These are phyloP conservation scores for Colletotrichum euphorbiae DNA, from an alignment of 2,329 filamentous ascomycete genomes.

Conservation along the genomic window DNA sequence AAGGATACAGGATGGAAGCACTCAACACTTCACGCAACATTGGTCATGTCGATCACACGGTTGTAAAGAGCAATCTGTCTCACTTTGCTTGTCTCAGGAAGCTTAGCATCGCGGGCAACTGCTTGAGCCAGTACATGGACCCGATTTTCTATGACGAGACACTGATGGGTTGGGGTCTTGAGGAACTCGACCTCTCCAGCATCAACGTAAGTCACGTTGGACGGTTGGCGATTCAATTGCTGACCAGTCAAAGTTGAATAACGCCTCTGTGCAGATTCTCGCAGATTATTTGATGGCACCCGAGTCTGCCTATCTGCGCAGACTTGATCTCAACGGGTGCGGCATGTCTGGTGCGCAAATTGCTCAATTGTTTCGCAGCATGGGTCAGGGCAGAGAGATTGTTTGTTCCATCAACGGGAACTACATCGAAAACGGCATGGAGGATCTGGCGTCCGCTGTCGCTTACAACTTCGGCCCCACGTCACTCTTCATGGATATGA, in stretches of 20 bases:
- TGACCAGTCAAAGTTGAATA: slow-evolving; percentile 55
- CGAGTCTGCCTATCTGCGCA: slow-evolving; percentile 55
- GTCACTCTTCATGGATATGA: slow-evolving; percentile 66
- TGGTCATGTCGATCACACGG: slow-evolving; percentile 61
- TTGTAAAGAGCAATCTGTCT: slow-evolving; percentile 57
- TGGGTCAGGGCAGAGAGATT: slow-evolving; percentile 61
- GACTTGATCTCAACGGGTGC: slow-evolving; percentile 63
- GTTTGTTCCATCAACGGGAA: slow-evolving; percentile 64
- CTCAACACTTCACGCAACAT: slow-evolving; percentile 66
- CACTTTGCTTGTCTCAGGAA: slow-evolving; percentile 58
- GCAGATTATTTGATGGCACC: slow-evolving; percentile 58
- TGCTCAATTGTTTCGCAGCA: slow-evolving; percentile 62
- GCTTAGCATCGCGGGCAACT: slow-evolving; percentile 63
- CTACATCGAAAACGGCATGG: slow-evolving; percentile 64
- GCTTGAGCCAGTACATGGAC: slow-evolving; percentile 58
- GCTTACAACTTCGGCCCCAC: slow-evolving; percentile 60
- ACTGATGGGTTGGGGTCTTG: slow-evolving; percentile 58
- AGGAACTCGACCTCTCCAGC: slow-evolving; percentile 66
- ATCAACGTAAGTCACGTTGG: slow-evolving; percentile 57
- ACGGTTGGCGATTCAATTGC: slow-evolving; percentile 33
- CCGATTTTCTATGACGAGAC: slow-evolving; percentile 60
- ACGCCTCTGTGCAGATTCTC: slow-evolving; percentile 60
- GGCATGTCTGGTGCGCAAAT: slow-evolving; percentile 63
- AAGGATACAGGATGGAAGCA: slow-evolving; percentile 57
- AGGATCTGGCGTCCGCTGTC: slow-evolving; percentile 62